Evolutionary conservation across 2,329 filamentous ascomycete genomes (phyloP), one percentile per base, ranked within the genome.

Genomic region (Fusarium armeniacum): DNA sequence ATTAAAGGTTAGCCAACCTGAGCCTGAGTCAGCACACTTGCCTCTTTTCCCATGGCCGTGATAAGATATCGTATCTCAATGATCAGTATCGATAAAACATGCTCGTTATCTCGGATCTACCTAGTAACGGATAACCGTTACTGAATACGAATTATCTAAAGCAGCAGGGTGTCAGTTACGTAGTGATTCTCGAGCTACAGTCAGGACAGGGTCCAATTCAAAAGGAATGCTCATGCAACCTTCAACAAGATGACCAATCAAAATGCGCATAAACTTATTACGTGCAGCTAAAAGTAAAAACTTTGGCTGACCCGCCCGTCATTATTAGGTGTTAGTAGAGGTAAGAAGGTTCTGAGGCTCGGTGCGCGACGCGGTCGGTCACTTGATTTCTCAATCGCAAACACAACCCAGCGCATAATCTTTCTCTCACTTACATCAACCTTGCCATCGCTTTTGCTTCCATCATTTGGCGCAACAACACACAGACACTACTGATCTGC

Each of bases 341-440:
- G 33, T 35, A 35, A 10, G 12, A 32, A 20, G 5, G 26, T n/a
- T 44, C 40, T 61, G 49, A 63, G 40, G 41, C 54, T 68, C 45
- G 51, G 57, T 65, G 57, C 67, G 67, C 67, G 67, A 62, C 67
- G 57, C 57, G 56, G 47, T 67, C 32, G 20, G 49, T 44, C 66
- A 50, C 43, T 70, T 63, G 55, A 69, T 61, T 67, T 70, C 52
- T 53, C 53, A 32, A 46, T 62, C 56, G 51, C 45, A 69, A 56
- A 44, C 41, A 44, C 26, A n/a, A 26, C 35, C 55, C 59, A 60
- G 26, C 32, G 26, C 55, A 54, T 62, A 50, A 50, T 57, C 30
- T 38, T 33, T 62, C 26, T 60, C 51, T 16, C 49, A 65, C 36
- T 46, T 41, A 40, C 54, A 70, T 44, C 62, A 57, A 41, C 24